Evolutionary conservation across 306 rosid species (phyloP), one percentile per base, ranked within the genome.

Genomic region (Lathyrus oleraceus): DNA sequence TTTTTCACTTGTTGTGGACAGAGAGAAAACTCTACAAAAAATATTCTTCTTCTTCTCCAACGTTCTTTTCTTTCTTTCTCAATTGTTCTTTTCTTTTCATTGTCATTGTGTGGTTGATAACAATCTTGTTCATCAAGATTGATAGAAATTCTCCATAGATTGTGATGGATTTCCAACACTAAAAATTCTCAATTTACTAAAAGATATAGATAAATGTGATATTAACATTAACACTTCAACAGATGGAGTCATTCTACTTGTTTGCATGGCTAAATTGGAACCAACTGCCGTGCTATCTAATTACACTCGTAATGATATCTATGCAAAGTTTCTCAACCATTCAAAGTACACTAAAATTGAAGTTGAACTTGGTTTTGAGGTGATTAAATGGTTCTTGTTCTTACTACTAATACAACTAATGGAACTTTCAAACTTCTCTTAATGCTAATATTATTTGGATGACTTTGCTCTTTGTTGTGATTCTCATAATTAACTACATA

Each of bases 361-460:
- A 0, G 85, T 66, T 3, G 98, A 97, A 1, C 72, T 94, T 43
- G 95, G 92, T n/a, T 76, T 82, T 12, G 86, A 94, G 75, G 71
- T 42, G 92, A 94, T 52, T 94, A 97, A 97, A 84, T 91, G 88
- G 82, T 94, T 38, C 82, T 88, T 48, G 88, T 87, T 72, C 72
- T 90, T 71, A 84, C 81, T 21, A 84, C 96, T 2, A 82, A 73
- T 45, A 32, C 92, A 0, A 38, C 71, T 0, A 8, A 67, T 1
- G 95, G 97, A 17, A 80, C 75, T 65, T 85, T 94, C 14, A 39
- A 5, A 45, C 75, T 69, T 62, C 81, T 32, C 36, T 56, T 52
- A 79, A 36, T 69, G 43, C 9, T 67, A 28, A 17, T 51, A 4
- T 32, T 21, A 16, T 13, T 58, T 73, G 11, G 13, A 17, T 79